Percentiles rank a stretch among this genome's conserved stretches.
These are phyloP conservation scores for Trichoderma reesei DNA, from an alignment of 495 filamentous ascomycete genomes.

Conservation along the genomic window DNA sequence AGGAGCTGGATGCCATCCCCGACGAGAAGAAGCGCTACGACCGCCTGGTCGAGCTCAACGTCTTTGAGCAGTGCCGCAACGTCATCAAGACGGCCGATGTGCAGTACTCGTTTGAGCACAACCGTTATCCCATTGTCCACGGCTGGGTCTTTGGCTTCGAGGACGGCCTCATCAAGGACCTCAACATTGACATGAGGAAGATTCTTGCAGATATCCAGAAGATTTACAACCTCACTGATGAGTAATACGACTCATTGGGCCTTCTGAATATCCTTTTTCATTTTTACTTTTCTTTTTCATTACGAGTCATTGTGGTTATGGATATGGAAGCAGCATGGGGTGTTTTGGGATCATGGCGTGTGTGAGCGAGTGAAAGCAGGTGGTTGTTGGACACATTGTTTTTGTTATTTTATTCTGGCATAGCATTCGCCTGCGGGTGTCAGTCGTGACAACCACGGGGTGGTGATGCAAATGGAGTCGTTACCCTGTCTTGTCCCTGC, in stretches of 20 bases:
- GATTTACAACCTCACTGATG: conserved; percentile 38
- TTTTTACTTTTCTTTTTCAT: not conserved
- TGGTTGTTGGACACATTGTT: no score
- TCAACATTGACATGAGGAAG: conserved; percentile 37
- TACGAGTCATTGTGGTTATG: not conserved
- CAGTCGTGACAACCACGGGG: not conserved
- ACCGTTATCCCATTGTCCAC: conserved; percentile 45
- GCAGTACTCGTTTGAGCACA: conserved; percentile 41
- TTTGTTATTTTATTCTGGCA: no score
- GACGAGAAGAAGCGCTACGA: conserved; percentile 38
- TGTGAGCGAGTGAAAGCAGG: no score
- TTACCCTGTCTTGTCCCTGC: no score
- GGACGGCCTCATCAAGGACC: conserved; percentile 43
- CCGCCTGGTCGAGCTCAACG: conserved; percentile 51
- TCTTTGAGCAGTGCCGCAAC: conserved; percentile 48
- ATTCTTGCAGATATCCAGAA: conserved; percentile 42
- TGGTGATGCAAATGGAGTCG: no score
- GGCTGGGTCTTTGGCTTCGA: conserved; percentile 48
- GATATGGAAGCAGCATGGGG: not conserved
- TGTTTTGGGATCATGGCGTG: no score
- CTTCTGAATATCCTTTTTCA: not conserved
- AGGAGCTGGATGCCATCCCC: conserved; percentile 42
- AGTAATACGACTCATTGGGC: not conserved
- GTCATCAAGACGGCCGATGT: conserved; percentile 50
- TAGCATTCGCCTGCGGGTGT: not conserved